A percentile compares a stretch with the other conserved stretches of the same genome.
These are phyloP conservation scores for Mortierella sp. DNA, from an alignment of 371 early-diverging fungal species.

Conservation along the genomic window DNA sequence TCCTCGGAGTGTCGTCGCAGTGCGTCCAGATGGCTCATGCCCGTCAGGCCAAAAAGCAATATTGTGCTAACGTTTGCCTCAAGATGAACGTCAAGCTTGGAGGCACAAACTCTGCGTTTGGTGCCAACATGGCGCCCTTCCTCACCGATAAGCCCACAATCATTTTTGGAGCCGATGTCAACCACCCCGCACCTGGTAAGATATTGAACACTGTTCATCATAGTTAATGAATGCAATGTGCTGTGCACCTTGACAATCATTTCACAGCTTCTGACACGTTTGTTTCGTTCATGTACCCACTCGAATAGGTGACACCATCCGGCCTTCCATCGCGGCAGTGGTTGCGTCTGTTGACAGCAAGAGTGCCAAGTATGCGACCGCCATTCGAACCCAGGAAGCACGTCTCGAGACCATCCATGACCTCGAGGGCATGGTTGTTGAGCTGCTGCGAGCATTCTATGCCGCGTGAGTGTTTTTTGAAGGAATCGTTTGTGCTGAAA, in stretches of 20 bases:
- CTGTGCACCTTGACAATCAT: background rate
- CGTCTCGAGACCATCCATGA: conserved; percentile 90
- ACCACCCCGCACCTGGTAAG: conserved; percentile 86
- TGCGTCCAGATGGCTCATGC: conserved; percentile 90
- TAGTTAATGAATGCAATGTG: background rate
- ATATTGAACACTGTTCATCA: background rate
- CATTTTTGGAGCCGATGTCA: conserved; percentile 96
- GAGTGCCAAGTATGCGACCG: conserved; percentile 87
- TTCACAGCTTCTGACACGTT: background rate
- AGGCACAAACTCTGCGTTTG: conserved; percentile 77
- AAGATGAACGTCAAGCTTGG: conserved; percentile 94
- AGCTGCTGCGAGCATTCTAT: conserved; percentile 84
- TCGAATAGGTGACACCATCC: conserved; percentile 60
- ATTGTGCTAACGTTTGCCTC: conserved; percentile 76
- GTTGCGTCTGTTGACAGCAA: conserved; percentile 90
- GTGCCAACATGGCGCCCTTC: conserved; percentile 66
- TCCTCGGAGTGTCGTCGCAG: conserved; percentile 92
- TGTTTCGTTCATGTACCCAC: background rate
- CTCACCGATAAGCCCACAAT: conserved; percentile 85
- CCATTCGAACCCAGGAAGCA: conserved; percentile 85
- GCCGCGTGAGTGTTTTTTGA: background rate
- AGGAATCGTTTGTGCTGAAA: background rate
- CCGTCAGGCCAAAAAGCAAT: conserved; percentile 70
- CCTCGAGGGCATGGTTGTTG: conserved; percentile 84
- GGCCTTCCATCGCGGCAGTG: conserved; percentile 90